phyloP scores from a whole-genome alignment of 2,329 filamentous ascomycete species.

The Allantophomopsis cytisporea region DNA sequence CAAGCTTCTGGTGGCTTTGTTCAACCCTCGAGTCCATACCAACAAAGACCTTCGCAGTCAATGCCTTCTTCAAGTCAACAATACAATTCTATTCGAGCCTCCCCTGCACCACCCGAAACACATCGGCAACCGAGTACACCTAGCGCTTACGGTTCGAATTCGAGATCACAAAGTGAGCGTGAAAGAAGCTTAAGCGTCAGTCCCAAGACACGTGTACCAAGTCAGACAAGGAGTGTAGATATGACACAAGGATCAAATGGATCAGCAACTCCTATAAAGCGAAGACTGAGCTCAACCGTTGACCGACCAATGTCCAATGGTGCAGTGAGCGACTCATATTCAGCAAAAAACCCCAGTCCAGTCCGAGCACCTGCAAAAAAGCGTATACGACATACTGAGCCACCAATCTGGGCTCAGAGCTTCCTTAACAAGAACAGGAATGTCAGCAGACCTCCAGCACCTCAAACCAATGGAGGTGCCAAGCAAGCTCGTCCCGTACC shows the following conservation, averaged over 20 bases:
- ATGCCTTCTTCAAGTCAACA: slow-evolving; percentile 7
- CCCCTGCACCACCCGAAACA: slow-evolving; percentile 22
- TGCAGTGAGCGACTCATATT: slow-evolving; percentile 12
- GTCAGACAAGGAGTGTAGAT: slow-evolving; percentile 7
- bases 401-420: slow-evolving; percentile 30
- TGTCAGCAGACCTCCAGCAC: slow-evolving; percentile 3
- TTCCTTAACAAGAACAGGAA: slow-evolving; percentile 2
- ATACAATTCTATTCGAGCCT: slow-evolving; percentile 14
- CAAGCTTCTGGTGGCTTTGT: slow-evolving; percentile 29
- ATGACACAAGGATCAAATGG: slow-evolving; percentile 5
- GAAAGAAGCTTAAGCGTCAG: slow-evolving; percentile 64
- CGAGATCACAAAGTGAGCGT: slow-evolving; percentile 44
- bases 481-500: slow-evolving; percentile 10
- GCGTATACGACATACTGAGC: slow-evolving; percentile 33
- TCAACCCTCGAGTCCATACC: slow-evolving; percentile 46
- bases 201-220: slow-evolving; percentile 48
- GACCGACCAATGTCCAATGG: too few species aligned
- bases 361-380: slow-evolving; percentile 25
- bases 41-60: slow-evolving; percentile 28
- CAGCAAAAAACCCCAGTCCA: background rate
- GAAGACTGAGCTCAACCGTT: slow-evolving; percentile 5
- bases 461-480: slow-evolving; percentile 13
- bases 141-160: slow-evolving; percentile 29
- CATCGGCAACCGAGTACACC: slow-evolving; percentile 27
- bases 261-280: slow-evolving; percentile 9